A percentile compares a stretch with the other conserved stretches of the same genome.
These are phyloP conservation scores for Ceratocystis papillata DNA, from an alignment of 2,329 filamentous ascomycete species.

Conservation along the genomic window DNA sequence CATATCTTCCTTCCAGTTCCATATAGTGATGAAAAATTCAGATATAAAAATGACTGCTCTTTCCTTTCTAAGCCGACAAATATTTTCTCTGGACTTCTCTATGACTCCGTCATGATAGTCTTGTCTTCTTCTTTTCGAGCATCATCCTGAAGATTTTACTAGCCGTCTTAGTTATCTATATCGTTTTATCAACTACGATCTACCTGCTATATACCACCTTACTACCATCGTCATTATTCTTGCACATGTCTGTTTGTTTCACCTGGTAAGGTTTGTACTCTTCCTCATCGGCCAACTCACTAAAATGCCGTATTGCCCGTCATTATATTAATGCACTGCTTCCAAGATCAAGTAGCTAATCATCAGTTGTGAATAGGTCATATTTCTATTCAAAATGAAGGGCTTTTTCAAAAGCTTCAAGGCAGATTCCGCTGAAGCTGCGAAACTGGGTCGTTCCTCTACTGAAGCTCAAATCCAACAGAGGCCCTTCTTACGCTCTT, in stretches of 20 bases:
- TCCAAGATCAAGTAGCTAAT: too few relatives aligned
- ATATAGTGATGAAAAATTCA: background rate
- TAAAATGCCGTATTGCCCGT: too few relatives aligned
- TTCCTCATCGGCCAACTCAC: too few relatives aligned
- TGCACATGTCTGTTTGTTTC: too few relatives aligned
- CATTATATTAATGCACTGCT: too few relatives aligned
- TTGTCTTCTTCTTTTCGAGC: background rate
- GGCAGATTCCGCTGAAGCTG: background rate
- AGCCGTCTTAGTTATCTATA: background rate
- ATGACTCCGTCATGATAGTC: background rate
- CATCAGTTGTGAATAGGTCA: too few relatives aligned
- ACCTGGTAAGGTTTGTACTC: too few relatives aligned
- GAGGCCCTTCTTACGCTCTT: constrained; percentile 19
- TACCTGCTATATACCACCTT: too few relatives aligned
- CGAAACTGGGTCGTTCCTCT: background rate
- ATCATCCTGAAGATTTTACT: background rate
- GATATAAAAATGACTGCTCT: constrained; percentile 12
- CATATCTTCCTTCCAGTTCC: background rate
- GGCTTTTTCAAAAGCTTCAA: background rate
- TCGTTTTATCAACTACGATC: too few relatives aligned
- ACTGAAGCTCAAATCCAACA: background rate
- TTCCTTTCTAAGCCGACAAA: background rate
- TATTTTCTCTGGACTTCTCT: background rate
- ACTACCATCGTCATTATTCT: too few relatives aligned
- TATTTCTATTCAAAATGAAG: background rate